Percentiles rank a stretch among this genome's conserved stretches.
phyloP scores from a whole-genome alignment of 345 rosid species.

The Eutrema heterophyllum region DNA sequence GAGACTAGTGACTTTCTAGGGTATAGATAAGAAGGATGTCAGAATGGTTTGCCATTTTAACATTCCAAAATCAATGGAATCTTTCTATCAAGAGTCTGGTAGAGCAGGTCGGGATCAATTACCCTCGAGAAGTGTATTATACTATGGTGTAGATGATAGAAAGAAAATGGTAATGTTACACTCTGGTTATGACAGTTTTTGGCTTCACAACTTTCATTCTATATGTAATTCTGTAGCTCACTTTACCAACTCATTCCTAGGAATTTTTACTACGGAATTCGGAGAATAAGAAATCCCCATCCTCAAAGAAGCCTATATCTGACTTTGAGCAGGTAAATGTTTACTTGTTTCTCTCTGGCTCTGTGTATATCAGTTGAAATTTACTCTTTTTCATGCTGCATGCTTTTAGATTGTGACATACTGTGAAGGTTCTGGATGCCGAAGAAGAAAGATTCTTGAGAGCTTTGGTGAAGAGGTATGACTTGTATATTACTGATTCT shows the following conservation, averaged over 20 bases:
- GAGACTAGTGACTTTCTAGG: conserved; percentile 42
- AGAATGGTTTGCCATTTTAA: conserved; percentile 91
- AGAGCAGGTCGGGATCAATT: conserved; percentile 97
- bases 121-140: conserved; percentile 76
- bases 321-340: conserved; percentile 67
- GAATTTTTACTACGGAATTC: conserved; percentile 74
- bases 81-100: conserved; percentile 98
- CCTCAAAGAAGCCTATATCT: conserved; percentile 54
- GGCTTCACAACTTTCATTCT: conserved; percentile 5
- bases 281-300: conserved; percentile 52
- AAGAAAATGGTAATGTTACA: conserved; percentile 62
- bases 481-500: neutral
- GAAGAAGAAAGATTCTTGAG: conserved; percentile 81
- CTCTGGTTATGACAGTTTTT: neutral
- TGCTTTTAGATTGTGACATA: conserved; percentile 75
- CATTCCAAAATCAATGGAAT: conserved; percentile 95
- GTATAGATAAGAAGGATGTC: conserved; percentile 94
- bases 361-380: neutral
- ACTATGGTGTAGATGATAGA: conserved; percentile 90
- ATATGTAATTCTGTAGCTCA: conserved; percentile 10
- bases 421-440: conserved; percentile 91
- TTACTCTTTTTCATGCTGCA: conserved; percentile 12
- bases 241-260: conserved; percentile 38
- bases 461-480: conserved; percentile 87
- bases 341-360: conserved; percentile 7